phyloP scores from a whole-genome alignment of 345 rosid species.

The Mercurialis annua region DNA sequence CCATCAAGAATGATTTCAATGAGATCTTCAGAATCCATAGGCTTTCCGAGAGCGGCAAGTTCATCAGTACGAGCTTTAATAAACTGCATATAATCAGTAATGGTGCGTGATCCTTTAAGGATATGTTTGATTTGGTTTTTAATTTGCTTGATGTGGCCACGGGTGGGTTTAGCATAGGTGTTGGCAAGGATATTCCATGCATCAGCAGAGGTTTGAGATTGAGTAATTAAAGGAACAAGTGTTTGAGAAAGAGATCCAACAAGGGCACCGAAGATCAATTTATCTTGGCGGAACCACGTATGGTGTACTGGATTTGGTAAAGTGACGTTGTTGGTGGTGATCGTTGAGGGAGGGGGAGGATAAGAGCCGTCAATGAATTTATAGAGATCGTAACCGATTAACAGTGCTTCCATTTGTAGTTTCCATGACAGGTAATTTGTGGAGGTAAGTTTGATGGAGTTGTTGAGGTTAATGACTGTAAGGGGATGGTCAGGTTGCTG shows the following conservation, averaged over 20 bases:
- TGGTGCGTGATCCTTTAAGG: neutral
- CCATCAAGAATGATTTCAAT: neutral
- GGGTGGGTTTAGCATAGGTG: neutral
- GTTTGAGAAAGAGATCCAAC: too few relatives aligned
- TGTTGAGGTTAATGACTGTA: too few relatives aligned
- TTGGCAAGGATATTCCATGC: too few relatives aligned
- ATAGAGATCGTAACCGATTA: neutral
- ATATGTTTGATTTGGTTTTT: neutral
- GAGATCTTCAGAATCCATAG: neutral
- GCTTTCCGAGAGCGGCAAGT: neutral
- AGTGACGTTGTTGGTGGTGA: neutral
- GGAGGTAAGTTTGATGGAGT: conserved; percentile 13
- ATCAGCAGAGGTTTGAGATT: too few relatives aligned
- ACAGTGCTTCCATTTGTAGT: conserved; percentile 4
- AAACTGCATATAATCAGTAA: neutral
- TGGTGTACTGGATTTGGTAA: neutral
- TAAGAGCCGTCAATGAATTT: neutral
- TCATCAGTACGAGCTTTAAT: neutral
- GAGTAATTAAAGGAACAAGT: too few relatives aligned
- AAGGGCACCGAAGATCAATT: conserved; percentile 1
- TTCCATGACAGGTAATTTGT: neutral
- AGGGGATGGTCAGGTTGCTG: too few relatives aligned
- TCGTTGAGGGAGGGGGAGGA: neutral
- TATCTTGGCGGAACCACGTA: neutral
- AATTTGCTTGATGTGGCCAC: neutral